Evolutionary conservation across 306 rosid species (phyloP).

Genomic region (Aeschynomene evenia): DNA sequence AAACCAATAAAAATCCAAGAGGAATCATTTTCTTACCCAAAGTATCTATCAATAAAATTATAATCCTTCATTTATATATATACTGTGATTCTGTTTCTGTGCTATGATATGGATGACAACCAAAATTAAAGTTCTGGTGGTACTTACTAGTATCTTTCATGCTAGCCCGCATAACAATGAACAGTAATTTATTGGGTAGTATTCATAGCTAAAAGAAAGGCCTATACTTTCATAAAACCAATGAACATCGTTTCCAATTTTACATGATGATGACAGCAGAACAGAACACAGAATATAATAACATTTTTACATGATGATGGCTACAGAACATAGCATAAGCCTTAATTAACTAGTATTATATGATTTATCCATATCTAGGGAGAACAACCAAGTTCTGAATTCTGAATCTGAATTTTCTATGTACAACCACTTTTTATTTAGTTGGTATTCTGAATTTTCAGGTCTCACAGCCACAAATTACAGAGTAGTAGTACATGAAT

Average conservation of each 20-base stretch:
- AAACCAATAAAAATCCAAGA: slow-evolving; percentile 30
- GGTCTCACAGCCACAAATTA: too few relatives aligned
- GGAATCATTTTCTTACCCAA: slow-evolving; percentile 35
- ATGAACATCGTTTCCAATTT: slow-evolving; percentile 11
- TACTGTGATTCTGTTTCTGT: slow-evolving; percentile 45
- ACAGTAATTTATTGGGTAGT: slow-evolving; percentile 15
- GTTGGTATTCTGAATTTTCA: neutral
- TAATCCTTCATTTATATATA: neutral
- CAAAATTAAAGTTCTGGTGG: slow-evolving; percentile 19
- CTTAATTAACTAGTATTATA: neutral
- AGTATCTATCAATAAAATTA: slow-evolving; percentile 21
- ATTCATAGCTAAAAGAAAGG: neutral
- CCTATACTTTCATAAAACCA: slow-evolving; percentile 14
- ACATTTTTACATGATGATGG: slow-evolving; percentile 17
- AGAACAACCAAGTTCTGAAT: neutral
- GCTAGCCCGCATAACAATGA: slow-evolving; percentile 39
- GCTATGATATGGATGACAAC: slow-evolving; percentile 41
- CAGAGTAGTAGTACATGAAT: neutral
- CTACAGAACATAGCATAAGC: neutral
- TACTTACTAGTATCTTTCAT: slow-evolving; percentile 33
- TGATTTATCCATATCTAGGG: neutral
- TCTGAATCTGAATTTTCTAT: neutral
- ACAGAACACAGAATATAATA: neutral
- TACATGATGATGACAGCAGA: slow-evolving; percentile 7
- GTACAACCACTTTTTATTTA: neutral